phyloP scores from a whole-genome alignment of 495 filamentous ascomycete species.

The Neurospora tetrasperma region DNA sequence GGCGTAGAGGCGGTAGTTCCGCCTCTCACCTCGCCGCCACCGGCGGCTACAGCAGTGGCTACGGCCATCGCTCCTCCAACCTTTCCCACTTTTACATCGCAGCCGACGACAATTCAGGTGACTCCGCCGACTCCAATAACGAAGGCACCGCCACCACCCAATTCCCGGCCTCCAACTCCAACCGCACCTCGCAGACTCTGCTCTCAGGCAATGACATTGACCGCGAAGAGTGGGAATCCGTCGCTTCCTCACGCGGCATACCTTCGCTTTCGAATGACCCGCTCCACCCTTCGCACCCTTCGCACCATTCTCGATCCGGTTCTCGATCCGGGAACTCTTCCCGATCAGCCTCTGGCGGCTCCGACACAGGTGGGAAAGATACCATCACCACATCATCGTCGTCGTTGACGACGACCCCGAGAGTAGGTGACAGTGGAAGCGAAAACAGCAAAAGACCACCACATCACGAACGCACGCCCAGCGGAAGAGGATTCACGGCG shows the following conservation, averaged over 20 bases:
- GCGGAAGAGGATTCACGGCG: background rate
- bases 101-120: background rate
- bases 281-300: background rate
- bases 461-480: background rate
- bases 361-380: conserved; percentile 10
- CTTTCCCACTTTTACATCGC: background rate
- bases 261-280: conserved; percentile 3
- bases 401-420: background rate
- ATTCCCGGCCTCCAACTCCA: background rate
- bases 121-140: background rate
- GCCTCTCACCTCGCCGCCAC: background rate
- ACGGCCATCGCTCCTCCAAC: background rate
- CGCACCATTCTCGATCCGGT: background rate
- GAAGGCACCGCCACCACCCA: background rate
- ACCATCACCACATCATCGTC: background rate
- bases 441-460: background rate
- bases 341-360: conserved; percentile 5
- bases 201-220: conserved; percentile 9
- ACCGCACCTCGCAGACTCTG: background rate
- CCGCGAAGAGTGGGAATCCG: conserved; percentile 26
- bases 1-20: background rate
- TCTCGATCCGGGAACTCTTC: background rate
- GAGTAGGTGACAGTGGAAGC: conserved; percentile 1
- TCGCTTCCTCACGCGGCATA: conserved; percentile 11
- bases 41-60: background rate